Conservation (phyloP, 2,329 filamentous ascomycete species). For the Colletotrichum phormii region DNA sequence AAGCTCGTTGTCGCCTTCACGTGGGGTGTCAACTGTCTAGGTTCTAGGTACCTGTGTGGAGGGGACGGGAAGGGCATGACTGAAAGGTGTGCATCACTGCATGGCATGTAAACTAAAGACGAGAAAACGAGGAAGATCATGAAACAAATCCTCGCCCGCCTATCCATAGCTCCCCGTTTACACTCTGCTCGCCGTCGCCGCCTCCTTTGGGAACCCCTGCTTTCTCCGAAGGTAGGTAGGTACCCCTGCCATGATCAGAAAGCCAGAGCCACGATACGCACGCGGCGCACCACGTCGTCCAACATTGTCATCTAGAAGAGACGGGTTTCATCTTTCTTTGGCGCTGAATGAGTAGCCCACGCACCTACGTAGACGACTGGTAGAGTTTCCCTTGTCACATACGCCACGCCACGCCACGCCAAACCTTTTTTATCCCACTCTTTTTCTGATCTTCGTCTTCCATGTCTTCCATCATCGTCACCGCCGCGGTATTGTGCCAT, state of each 20-base stretch:
- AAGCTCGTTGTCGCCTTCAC: background rate
- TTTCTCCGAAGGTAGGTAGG: background rate
- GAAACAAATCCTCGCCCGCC: constrained; percentile 22
- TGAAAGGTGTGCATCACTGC: background rate
- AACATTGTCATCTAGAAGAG: constrained; percentile 27
- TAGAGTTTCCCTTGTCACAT: constrained; percentile 18
- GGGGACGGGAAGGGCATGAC: background rate
- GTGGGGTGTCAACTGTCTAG: too few species aligned
- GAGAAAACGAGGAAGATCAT: constrained; percentile 24
- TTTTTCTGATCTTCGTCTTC: background rate
- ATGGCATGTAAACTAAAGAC: background rate
- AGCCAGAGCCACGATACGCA: background rate
- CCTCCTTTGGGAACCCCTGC: background rate
- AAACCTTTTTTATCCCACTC: constrained; percentile 35
- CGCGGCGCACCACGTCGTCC: background rate
- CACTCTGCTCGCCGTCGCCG: too few species aligned
- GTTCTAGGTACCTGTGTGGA: background rate
- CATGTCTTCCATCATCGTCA: background rate
- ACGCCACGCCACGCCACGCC: constrained; percentile 25
- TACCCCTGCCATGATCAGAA: background rate
- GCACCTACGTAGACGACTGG: background rate
- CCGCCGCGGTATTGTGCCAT: background rate
- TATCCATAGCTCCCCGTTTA: background rate
- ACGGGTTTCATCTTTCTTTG: constrained; percentile 34
- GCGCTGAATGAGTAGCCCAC: background rate